Evolutionary conservation across 441 rosid genomes (phyloP).

Genomic region (Bruguiera hainesii): DNA sequence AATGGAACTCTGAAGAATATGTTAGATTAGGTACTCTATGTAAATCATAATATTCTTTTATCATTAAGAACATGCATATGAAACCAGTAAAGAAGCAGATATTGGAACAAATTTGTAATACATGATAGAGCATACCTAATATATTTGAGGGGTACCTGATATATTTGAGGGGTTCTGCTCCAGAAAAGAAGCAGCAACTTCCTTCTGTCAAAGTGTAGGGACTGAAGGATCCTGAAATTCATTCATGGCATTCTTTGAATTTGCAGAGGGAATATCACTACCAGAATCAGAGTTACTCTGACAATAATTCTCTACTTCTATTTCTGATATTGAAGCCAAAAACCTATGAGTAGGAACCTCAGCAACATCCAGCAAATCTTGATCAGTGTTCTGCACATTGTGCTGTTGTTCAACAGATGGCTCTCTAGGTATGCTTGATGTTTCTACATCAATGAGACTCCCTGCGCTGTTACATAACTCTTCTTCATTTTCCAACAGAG

Average conservation of each 20-base stretch:
- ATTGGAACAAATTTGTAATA: neutral
- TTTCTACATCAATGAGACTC: slow-evolving; percentile 34
- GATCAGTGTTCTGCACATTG: slow-evolving; percentile 17
- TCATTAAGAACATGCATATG: neutral
- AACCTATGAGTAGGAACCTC: slow-evolving; percentile 38
- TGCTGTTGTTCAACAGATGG: slow-evolving; percentile 30
- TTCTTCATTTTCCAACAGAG: slow-evolving; percentile 35
- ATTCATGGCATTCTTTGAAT: slow-evolving; percentile 33
- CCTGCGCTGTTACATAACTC: slow-evolving; percentile 32
- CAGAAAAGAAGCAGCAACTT: slow-evolving; percentile 28
- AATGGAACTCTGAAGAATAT: neutral
- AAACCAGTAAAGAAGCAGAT: neutral
- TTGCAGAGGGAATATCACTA: slow-evolving; percentile 34
- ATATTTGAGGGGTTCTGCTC: slow-evolving; percentile 43
- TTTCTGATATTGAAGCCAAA: slow-evolving; percentile 56
- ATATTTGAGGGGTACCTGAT: slow-evolving; percentile 55
- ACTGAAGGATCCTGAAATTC: slow-evolving; percentile 41
- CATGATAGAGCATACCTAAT: slow-evolving; percentile 41
- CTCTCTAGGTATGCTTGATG: slow-evolving; percentile 33
- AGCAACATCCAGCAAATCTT: slow-evolving; percentile 32
- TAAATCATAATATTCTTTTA: neutral
- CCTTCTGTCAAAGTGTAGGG: slow-evolving; percentile 28
- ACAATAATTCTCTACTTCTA: slow-evolving; percentile 42
- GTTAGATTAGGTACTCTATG: neutral
- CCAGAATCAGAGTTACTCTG: slow-evolving; percentile 32